phyloP scores from a whole-genome alignment of 2,329 filamentous ascomycete species.

The Xylaria sp. region DNA sequence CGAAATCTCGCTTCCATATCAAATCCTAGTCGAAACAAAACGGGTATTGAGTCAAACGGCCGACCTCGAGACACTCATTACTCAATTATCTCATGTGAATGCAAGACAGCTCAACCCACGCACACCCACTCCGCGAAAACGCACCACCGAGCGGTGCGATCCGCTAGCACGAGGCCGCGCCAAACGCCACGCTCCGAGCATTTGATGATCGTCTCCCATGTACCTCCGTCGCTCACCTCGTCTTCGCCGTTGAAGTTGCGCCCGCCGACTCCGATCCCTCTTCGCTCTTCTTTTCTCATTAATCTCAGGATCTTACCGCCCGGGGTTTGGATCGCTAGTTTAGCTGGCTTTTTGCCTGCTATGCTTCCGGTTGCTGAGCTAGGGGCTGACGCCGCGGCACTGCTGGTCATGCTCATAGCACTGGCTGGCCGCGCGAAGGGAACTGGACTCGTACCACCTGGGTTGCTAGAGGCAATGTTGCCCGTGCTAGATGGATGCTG shows the following conservation, averaged over 20 bases:
- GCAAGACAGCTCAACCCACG: constrained; percentile 43
- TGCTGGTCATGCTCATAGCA: constrained; percentile 72
- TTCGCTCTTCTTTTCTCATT: constrained; percentile 80
- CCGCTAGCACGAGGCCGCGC: constrained; percentile 83
- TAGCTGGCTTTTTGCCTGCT: constrained; percentile 83
- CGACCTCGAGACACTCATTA: background rate
- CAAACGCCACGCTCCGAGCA: constrained; percentile 84
- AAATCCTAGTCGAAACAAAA: constrained; percentile 13
- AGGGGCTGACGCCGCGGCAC: constrained; percentile 66
- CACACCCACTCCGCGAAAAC: constrained; percentile 92
- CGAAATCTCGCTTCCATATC: constrained; percentile 15
- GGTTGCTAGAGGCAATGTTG: constrained; percentile 55
- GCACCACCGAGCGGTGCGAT: constrained; percentile 86
- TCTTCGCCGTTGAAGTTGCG: constrained; percentile 61
- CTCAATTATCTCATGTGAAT: background rate
- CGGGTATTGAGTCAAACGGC: constrained; percentile 9
- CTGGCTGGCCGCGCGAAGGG: constrained; percentile 71
- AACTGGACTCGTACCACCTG: constrained; percentile 64
- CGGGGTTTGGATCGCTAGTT: constrained; percentile 93
- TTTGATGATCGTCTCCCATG: constrained; percentile 92
- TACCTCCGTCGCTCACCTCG: constrained; percentile 73
- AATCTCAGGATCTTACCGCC: constrained; percentile 92
- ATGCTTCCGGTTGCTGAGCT: constrained; percentile 63
- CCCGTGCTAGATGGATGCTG: constrained; percentile 77
- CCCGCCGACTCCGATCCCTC: constrained; percentile 52